A percentile compares a stretch with the other conserved stretches of the same genome.
These are phyloP conservation scores for Ilex asprella DNA, from an alignment of 257 asterid species.

Conservation along the genomic window DNA sequence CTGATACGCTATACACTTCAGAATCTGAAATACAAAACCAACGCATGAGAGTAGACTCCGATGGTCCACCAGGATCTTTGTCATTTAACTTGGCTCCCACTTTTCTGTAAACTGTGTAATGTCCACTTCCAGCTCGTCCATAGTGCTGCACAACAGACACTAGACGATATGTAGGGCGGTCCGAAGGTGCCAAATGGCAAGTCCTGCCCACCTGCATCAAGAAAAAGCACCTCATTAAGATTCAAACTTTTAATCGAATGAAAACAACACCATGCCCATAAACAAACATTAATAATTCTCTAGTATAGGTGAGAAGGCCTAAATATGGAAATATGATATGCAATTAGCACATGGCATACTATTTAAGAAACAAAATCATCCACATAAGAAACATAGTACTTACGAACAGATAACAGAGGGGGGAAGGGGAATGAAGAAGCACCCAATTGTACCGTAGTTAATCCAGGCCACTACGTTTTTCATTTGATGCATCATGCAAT, in stretches of 20 bases:
- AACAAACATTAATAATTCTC: too few relatives aligned
- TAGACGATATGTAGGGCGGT: slow-evolving; percentile 43
- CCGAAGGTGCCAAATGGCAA: slow-evolving; percentile 4
- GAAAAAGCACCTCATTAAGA: neutral
- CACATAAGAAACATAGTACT: too few relatives aligned
- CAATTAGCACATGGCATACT: too few relatives aligned
- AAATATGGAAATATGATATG: too few relatives aligned
- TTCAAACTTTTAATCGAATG: neutral
- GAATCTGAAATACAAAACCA: slow-evolving; percentile 93
- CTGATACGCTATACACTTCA: slow-evolving; percentile 50
- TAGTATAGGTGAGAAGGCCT: too few relatives aligned
- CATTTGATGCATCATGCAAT: too few relatives aligned
- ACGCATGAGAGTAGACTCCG: slow-evolving; percentile 45
- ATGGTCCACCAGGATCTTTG: slow-evolving; percentile 38
- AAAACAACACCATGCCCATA: neutral
- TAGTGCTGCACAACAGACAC: slow-evolving; percentile 81
- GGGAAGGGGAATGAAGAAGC: too few relatives aligned
- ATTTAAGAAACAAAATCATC: too few relatives aligned
- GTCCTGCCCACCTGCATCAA: slow-evolving; percentile 24
- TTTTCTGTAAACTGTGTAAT: slow-evolving; percentile 78
- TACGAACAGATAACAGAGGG: too few relatives aligned
- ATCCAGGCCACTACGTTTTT: too few relatives aligned
- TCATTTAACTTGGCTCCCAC: slow-evolving; percentile 38
- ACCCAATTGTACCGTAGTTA: too few relatives aligned
- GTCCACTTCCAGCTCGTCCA: slow-evolving; percentile 73